phyloP scores from a whole-genome alignment of 2,329 filamentous ascomycete species.

The Gnomoniopsis smithogilvyi region DNA sequence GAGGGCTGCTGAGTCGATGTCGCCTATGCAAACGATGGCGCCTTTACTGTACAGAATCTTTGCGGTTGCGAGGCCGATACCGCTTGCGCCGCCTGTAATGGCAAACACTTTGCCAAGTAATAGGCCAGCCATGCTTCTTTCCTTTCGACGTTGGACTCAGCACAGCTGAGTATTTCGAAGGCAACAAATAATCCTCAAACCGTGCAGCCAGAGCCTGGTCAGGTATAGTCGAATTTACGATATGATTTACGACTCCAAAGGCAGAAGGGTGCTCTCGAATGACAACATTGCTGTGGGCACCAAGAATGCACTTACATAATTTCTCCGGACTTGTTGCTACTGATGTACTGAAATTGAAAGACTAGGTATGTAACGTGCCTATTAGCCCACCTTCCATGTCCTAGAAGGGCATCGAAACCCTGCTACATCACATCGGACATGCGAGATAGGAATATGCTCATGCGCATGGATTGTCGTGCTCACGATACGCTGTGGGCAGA shows the following conservation, averaged over 20 bases:
- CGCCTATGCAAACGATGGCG: constrained; percentile 37
- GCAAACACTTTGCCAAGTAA: constrained; percentile 18
- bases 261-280: background rate
- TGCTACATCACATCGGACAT: too few species aligned
- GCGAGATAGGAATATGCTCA: too few species aligned
- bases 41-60: constrained; percentile 33
- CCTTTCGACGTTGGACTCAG: background rate
- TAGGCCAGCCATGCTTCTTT: background rate
- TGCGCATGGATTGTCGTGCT: too few species aligned
- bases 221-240: too few species aligned
- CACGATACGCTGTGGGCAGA: too few species aligned
- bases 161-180: background rate
- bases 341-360: too few species aligned
- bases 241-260: background rate
- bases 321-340: too few species aligned
- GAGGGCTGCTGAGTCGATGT: constrained; percentile 31
- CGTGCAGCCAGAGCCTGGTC: too few species aligned
- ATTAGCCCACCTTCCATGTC: background rate
- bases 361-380: background rate
- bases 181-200: too few species aligned
- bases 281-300: background rate
- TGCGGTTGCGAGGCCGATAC: constrained; percentile 41
- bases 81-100: constrained; percentile 20
- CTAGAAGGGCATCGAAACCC: too few species aligned
- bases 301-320: background rate